Conservation (phyloP, 805 yeast species). For the Myxozyma melibiosi region DNA sequence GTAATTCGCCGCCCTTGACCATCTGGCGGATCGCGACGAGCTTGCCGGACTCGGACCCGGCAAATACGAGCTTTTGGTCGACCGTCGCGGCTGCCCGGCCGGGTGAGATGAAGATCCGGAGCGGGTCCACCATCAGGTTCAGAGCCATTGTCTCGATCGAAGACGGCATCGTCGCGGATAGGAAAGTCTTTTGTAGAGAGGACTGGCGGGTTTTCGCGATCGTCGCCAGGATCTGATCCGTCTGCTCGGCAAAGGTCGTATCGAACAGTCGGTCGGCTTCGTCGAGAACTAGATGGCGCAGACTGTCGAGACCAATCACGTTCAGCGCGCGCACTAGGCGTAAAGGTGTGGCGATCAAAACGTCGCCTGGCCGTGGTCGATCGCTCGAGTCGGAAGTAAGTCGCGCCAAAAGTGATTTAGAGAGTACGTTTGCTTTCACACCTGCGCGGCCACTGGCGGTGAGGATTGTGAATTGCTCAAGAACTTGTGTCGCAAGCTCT, state of each 20-base stretch:
- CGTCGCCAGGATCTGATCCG: constrained; percentile 72
- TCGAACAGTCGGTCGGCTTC: constrained; percentile 96
- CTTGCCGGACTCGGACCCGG: constrained; percentile 97
- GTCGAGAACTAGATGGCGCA: constrained; percentile 82
- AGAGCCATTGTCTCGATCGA: constrained; percentile 86
- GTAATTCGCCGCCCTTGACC: constrained; percentile 76
- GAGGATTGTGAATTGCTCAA: constrained; percentile 63
- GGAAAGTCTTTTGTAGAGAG: constrained; percentile 70
- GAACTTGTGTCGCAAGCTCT: constrained; percentile 87
- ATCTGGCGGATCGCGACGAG: constrained; percentile 86
- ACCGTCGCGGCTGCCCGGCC: constrained; percentile 69
- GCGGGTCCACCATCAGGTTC: constrained; percentile 79
- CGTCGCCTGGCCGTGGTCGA: constrained; percentile 48
- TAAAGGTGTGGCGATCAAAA: constrained; percentile 84
- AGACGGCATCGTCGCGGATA: constrained; percentile 94
- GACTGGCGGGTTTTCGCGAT: constrained; percentile 36
- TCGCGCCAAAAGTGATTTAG: constrained; percentile 45
- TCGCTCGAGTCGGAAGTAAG: constrained; percentile 62
- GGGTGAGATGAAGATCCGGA: constrained; percentile 86
- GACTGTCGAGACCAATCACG: constrained; percentile 56
- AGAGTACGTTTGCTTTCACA: constrained; percentile 50
- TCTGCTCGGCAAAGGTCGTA: constrained; percentile 82
- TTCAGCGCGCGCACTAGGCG: constrained; percentile 79
- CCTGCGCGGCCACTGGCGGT: constrained; percentile 46
- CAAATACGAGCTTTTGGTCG: constrained; percentile 78